Conservation (phyloP, 257 asterid species). For the Parsonsia alboflavescens region DNA sequence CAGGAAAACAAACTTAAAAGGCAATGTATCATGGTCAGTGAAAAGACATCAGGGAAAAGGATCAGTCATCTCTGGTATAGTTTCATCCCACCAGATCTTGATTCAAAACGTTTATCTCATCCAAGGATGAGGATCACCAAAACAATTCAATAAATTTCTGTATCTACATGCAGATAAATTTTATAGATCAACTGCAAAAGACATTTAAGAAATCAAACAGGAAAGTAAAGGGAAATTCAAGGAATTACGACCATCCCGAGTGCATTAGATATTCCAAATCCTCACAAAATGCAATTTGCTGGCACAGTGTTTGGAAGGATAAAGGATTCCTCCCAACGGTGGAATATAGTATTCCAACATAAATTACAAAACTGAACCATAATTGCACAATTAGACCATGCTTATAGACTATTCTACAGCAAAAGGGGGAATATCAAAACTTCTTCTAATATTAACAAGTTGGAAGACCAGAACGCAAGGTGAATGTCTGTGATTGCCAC, state of each 20-base stretch:
- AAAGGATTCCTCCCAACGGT: too few species aligned
- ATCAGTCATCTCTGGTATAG: neutral
- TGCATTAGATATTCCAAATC: too few species aligned
- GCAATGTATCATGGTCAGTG: neutral
- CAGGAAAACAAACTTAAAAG: too few species aligned
- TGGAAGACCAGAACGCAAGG: neutral
- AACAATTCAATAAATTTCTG: neutral
- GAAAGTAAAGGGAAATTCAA: too few species aligned
- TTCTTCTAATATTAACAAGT: neutral
- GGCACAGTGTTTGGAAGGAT: neutral
- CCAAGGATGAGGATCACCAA: neutral
- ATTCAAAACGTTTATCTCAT: neutral
- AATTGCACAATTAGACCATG: neutral
- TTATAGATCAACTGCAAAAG: neutral
- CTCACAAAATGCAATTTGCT: too few species aligned
- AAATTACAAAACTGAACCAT: slow-evolving; percentile 1
- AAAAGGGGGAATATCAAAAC: neutral
- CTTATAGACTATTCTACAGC: neutral
- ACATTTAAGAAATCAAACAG: too few species aligned
- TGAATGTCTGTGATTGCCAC: neutral
- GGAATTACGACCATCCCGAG: too few species aligned
- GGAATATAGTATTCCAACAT: neutral
- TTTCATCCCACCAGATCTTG: neutral
- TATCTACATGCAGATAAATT: neutral
- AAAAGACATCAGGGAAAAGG: neutral